Percentiles rank a stretch among this genome's conserved stretches.
These are phyloP conservation scores for Fusarium proliferatum DNA, from an alignment of 2,329 filamentous ascomycete species.

Conservation along the genomic window DNA sequence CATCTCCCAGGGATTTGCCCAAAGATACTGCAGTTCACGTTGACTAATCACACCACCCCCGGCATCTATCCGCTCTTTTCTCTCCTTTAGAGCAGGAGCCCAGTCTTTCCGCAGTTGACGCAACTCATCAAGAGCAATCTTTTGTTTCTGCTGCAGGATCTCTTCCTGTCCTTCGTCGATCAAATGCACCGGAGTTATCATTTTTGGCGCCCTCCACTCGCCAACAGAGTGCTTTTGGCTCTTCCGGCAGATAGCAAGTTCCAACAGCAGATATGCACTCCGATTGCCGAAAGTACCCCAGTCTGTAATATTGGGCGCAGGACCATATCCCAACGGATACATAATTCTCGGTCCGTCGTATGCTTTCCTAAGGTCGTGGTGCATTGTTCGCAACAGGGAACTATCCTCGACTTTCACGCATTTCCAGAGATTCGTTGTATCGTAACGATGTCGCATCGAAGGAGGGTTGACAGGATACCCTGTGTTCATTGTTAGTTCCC, in stretches of 20 bases:
- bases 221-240: no score
- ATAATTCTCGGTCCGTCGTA: neutral
- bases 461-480: neutral
- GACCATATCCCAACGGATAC: no score
- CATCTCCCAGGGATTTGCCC: neutral
- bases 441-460: neutral
- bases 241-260: neutral
- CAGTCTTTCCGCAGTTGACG: neutral
- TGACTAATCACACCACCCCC: neutral
- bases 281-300: neutral
- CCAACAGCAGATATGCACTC: neutral
- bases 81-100: neutral
- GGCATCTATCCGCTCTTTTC: neutral
- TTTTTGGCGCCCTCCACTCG: neutral
- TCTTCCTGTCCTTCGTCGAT: neutral
- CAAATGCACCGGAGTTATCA: neutral
- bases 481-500: neutral
- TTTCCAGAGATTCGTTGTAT: neutral
- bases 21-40: neutral
- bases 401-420: neutral
- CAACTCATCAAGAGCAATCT: neutral
- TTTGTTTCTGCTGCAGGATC: neutral
- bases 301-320: neutral
- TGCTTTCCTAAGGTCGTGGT: neutral
- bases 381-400: neutral